Evolutionary conservation across 768 basidiomycete genomes (phyloP).

Genomic region (Amyloporia xantha): DNA sequence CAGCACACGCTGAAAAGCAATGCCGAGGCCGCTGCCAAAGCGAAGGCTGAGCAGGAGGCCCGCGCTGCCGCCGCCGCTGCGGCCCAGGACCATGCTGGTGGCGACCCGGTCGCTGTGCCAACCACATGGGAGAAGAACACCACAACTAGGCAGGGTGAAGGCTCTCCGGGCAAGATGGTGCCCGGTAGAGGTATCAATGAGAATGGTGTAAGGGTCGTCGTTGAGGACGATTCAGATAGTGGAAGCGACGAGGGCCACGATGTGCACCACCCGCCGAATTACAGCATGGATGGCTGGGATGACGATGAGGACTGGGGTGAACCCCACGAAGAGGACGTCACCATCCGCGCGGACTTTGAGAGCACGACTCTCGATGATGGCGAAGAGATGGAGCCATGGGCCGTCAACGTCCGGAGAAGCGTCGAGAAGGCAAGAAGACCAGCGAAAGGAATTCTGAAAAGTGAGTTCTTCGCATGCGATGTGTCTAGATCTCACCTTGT

Average conservation of each 20-base stretch:
- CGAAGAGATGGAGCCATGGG: slow-evolving; percentile 70
- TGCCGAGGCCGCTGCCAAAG: slow-evolving; percentile 67
- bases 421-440: slow-evolving; percentile 61
- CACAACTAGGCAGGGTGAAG: slow-evolving; percentile 45
- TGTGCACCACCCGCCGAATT: slow-evolving; percentile 28
- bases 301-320: slow-evolving; percentile 77
- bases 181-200: slow-evolving; percentile 38
- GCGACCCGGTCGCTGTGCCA: slow-evolving; percentile 23
- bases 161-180: slow-evolving; percentile 28
- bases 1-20: slow-evolving; percentile 90
- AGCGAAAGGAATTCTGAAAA: slow-evolving; percentile 83
- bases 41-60: slow-evolving; percentile 51
- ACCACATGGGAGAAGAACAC: slow-evolving; percentile 84
- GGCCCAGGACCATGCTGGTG: slow-evolving; percentile 27
- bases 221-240: slow-evolving; percentile 54
- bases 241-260: slow-evolving; percentile 51
- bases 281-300: slow-evolving; percentile 55
- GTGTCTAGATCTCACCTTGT: slow-evolving; percentile 8
- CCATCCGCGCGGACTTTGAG: slow-evolving; percentile 59
- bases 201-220: slow-evolving; percentile 56
- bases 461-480: slow-evolving; percentile 38
- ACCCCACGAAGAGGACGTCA: slow-evolving; percentile 62
- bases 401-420: slow-evolving; percentile 63
- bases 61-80: slow-evolving; percentile 37
- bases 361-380: slow-evolving; percentile 43